phyloP scores from a whole-genome alignment of 1,284 basidiomycete species.

The Leccinum fallax region DNA sequence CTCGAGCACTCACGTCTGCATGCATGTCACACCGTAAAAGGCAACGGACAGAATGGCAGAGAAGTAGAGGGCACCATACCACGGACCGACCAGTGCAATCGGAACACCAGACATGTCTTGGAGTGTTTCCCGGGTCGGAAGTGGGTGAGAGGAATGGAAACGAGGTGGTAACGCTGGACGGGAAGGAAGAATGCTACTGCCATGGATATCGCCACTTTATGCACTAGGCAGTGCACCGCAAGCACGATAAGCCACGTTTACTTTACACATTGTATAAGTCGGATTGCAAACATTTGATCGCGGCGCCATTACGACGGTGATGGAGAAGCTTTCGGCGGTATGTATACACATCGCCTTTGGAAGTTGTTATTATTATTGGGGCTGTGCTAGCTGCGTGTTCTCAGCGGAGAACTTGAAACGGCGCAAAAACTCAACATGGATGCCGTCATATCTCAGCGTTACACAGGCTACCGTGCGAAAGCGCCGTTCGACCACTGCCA shows the following conservation, averaged over 20 bases:
- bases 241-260: not conserved
- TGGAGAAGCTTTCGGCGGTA: not conserved
- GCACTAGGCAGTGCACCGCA: not conserved
- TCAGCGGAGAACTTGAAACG: not conserved
- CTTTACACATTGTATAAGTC: not conserved
- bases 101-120: not conserved
- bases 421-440: not conserved
- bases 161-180: not conserved
- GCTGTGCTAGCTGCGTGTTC: not conserved
- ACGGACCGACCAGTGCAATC: not conserved
- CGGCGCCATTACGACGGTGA: not conserved
- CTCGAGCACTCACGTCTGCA: conserved; percentile 7
- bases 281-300: not conserved
- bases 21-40: conserved; percentile 7
- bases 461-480: not conserved
- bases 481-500: not conserved
- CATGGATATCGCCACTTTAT: conserved; percentile 3
- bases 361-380: no score
- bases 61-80: conserved; percentile 4
- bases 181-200: not conserved
- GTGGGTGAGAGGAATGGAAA: not conserved
- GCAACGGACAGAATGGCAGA: conserved; percentile 3
- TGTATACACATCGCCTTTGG: not conserved
- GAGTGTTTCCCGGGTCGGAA: not conserved
- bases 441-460: not conserved